phyloP scores from a whole-genome alignment of 106 monocot genomes.

The Cymbidium sinense region DNA sequence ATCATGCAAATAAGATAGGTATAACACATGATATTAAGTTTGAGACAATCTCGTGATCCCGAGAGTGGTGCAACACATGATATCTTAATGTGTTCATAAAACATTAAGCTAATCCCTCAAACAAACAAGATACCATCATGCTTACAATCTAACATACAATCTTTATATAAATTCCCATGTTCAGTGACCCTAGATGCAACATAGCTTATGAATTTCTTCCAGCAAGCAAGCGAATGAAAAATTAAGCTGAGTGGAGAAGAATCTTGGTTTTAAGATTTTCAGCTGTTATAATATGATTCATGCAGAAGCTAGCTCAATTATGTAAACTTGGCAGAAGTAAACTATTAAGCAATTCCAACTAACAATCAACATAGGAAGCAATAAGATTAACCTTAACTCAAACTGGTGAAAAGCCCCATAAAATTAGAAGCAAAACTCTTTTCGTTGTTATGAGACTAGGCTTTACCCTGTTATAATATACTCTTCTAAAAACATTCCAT shows the following conservation, averaged over 20 bases:
- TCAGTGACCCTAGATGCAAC: no score
- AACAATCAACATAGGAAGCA: background rate
- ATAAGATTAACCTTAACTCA: background rate
- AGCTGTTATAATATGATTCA: background rate
- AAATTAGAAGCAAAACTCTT: no score
- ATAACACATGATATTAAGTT: no score
- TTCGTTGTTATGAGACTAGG: no score
- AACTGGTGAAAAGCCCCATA: no score
- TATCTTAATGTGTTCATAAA: background rate
- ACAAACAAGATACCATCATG: background rate
- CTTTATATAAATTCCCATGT: no score
- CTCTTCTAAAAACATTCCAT: background rate
- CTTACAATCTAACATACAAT: background rate
- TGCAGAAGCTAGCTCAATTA: background rate
- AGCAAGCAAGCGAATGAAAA: background rate
- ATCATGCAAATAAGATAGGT: no score
- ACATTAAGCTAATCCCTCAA: background rate
- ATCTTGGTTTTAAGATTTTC: background rate
- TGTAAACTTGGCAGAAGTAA: background rate
- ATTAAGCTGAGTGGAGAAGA: background rate
- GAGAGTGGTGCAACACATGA: background rate
- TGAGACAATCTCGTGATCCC: no score
- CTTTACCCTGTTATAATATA: no score
- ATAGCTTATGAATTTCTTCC: no score
- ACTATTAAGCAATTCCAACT: background rate